Evolutionary conservation across 2,329 filamentous ascomycete genomes (phyloP).

Genomic region (Pseudovirgaria hyperparasitica): DNA sequence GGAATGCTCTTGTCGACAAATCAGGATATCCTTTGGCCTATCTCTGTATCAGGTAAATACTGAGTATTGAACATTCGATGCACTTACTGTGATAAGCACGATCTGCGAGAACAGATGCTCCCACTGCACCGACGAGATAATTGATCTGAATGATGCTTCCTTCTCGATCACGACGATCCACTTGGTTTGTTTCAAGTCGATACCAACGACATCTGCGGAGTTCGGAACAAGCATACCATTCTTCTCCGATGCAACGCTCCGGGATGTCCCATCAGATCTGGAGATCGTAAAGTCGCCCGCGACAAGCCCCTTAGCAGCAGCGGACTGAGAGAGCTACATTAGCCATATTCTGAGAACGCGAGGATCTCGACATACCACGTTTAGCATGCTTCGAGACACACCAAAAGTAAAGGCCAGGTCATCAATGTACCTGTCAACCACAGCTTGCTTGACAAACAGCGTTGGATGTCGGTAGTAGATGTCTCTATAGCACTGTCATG

Average conservation of each 20-base stretch:
- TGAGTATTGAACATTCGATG: conserved; percentile 4
- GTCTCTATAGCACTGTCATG: conserved; percentile 40
- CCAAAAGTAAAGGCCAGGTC: conserved; percentile 59
- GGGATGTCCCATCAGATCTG: conserved; percentile 33
- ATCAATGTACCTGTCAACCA: conserved; percentile 62
- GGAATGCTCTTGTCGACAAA: conserved; percentile 52
- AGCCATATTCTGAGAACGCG: conserved; percentile 28
- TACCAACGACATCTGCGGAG: conserved; percentile 32
- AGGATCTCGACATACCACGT: conserved; percentile 45
- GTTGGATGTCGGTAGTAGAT: conserved; percentile 68
- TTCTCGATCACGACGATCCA: conserved; percentile 73
- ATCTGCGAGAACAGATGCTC: conserved; percentile 39
- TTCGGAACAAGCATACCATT: conserved; percentile 52
- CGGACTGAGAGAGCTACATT: conserved; percentile 37
- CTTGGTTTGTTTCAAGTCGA: conserved; percentile 37
- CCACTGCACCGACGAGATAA: conserved; percentile 48
- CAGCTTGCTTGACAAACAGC: conserved; percentile 55
- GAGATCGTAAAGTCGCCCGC: conserved; percentile 43
- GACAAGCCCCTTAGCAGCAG: conserved; percentile 60
- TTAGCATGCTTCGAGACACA: conserved; percentile 50
- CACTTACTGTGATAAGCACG: conserved; percentile 52
- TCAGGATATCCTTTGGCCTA: conserved; percentile 82
- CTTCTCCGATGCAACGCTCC: too few species aligned
- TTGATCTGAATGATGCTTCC: conserved; percentile 65
- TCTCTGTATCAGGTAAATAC: too few species aligned